Evolutionary conservation across 768 basidiomycete species (phyloP).

Genomic region (Trametes elegans): DNA sequence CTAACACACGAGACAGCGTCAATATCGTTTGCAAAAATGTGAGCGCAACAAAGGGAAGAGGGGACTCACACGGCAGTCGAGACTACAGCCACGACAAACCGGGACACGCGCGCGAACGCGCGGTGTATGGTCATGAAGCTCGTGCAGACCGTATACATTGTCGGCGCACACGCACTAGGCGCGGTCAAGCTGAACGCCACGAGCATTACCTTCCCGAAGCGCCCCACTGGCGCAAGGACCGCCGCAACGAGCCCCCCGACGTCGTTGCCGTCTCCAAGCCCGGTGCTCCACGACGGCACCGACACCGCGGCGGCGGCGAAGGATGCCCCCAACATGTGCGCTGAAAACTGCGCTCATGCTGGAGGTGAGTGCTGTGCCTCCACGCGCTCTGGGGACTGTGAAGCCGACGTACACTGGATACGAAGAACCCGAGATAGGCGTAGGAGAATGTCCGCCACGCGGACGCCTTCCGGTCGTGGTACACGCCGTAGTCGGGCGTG

Average conservation of each 20-base stretch:
- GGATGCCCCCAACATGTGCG: slow-evolving; percentile 44
- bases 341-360: slow-evolving; percentile 32
- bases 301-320: slow-evolving; percentile 41
- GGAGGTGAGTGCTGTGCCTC: neutral
- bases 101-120: slow-evolving; percentile 37
- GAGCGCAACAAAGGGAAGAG: neutral
- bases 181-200: slow-evolving; percentile 47
- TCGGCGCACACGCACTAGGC: slow-evolving; percentile 54
- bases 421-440: slow-evolving; percentile 45
- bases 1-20: slow-evolving; percentile 23
- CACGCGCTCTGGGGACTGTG: neutral
- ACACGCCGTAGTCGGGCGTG: slow-evolving; percentile 49
- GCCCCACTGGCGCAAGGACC: slow-evolving; percentile 35
- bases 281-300: slow-evolving; percentile 41
- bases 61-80: slow-evolving; percentile 45
- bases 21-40: neutral
- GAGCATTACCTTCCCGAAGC: slow-evolving; percentile 45
- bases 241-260: slow-evolving; percentile 49
- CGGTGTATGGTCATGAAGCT: slow-evolving; percentile 41
- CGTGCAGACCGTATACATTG: slow-evolving; percentile 55
- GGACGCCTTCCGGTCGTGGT: slow-evolving; percentile 35
- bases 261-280: slow-evolving; percentile 36
- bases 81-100: slow-evolving; percentile 44
- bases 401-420: slow-evolving; percentile 36
- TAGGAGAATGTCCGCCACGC: slow-evolving; percentile 39